Conservation (phyloP, 2,329 filamentous ascomycete species). For the Colletotrichum eleusines region DNA sequence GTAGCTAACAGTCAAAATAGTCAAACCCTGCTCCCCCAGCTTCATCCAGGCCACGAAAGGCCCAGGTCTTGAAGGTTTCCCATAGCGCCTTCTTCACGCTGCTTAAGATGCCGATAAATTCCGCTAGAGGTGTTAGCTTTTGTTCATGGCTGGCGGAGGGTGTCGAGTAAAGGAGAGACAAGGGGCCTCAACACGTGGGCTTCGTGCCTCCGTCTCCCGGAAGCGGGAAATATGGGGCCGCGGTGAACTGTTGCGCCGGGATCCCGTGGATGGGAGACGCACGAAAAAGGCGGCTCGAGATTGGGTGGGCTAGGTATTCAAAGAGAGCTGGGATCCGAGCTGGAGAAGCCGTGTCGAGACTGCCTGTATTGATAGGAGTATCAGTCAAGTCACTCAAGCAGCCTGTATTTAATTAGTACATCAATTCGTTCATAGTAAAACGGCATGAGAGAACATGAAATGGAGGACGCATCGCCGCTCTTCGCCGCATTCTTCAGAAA, state of each 20-base stretch:
- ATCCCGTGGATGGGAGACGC: neutral
- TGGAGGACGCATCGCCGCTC: no score
- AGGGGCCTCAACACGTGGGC: slow-evolving; percentile 25
- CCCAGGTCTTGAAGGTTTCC: neutral
- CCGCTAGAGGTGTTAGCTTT: slow-evolving; percentile 4
- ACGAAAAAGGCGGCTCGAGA: neutral
- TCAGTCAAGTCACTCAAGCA: neutral
- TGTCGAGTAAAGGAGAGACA: slow-evolving; percentile 13
- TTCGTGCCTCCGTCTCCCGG: slow-evolving; percentile 35
- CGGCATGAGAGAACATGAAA: neutral
- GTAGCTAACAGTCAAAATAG: slow-evolving; percentile 19
- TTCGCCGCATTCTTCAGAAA: neutral
- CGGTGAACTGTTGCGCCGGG: slow-evolving; percentile 16
- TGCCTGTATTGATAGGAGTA: neutral
- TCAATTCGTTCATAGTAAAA: neutral
- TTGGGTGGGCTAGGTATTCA: no score
- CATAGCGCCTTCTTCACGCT: neutral
- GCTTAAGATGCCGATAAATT: neutral
- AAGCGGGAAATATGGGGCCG: slow-evolving; percentile 33
- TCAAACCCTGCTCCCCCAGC: slow-evolving; percentile 67
- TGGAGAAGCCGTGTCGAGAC: neutral
- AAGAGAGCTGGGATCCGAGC: neutral
- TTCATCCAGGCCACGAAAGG: slow-evolving; percentile 57
- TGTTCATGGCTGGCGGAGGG: slow-evolving; percentile 31
- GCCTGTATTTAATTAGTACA: neutral